Percentiles rank a stretch among this genome's conserved stretches.
phyloP scores from a whole-genome alignment of 2,329 filamentous ascomycete species.

The Nigrograna mackinnonii region DNA sequence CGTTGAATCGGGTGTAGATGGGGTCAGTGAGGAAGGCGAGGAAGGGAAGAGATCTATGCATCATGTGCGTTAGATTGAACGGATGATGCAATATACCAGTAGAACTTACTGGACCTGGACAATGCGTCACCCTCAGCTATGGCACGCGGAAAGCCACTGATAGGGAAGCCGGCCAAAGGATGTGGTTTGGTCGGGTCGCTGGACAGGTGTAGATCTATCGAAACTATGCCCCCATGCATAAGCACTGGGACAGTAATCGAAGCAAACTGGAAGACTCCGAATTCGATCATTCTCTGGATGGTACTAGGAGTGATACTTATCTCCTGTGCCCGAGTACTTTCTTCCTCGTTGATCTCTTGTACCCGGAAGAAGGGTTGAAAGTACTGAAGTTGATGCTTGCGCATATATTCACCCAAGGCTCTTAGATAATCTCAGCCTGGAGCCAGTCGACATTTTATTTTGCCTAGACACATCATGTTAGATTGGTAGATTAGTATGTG shows the following conservation, averaged over 20 bases:
- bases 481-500: no score
- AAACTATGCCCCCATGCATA: neutral
- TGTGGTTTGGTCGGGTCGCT: slow-evolving; percentile 31
- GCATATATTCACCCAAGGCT: slow-evolving; percentile 31
- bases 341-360: slow-evolving; percentile 4
- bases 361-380: slow-evolving; percentile 40
- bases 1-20: neutral
- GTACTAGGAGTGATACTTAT: slow-evolving; percentile 5
- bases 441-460: slow-evolving; percentile 37
- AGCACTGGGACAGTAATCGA: slow-evolving; percentile 9
- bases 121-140: slow-evolving; percentile 15
- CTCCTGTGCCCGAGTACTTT: slow-evolving; percentile 4
- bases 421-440: slow-evolving; percentile 33
- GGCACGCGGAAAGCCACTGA: slow-evolving; percentile 36
- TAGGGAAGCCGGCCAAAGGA: slow-evolving; percentile 39
- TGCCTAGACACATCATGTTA: no score
- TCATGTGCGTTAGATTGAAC: neutral
- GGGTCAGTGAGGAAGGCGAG: neutral
- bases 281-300: slow-evolving; percentile 10
- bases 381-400: slow-evolving; percentile 17
- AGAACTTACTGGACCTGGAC: slow-evolving; percentile 7
- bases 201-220: slow-evolving; percentile 35
- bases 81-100: neutral
- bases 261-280: slow-evolving; percentile 5
- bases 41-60: no score